Conservation (phyloP, 768 basidiomycete species). For the Leccinum longicurvipes region DNA sequence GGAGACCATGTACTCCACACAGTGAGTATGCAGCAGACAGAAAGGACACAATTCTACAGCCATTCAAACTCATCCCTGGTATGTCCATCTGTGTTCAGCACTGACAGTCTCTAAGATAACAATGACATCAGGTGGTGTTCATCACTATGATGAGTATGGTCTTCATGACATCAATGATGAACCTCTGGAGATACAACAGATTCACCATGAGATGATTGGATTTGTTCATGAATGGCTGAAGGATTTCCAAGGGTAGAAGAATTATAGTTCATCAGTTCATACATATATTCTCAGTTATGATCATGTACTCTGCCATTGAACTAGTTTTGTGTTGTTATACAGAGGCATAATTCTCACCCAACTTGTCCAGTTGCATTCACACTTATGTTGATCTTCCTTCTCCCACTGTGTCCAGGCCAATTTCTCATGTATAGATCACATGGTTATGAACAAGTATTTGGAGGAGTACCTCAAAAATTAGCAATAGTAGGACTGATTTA, state of each 20-base stretch:
- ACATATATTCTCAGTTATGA: neutral
- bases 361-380: no score
- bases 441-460: no score
- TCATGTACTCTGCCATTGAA: neutral
- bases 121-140: slow-evolving; percentile 55
- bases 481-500: no score
- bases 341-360: no score
- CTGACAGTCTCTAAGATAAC: neutral
- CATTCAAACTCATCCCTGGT: slow-evolving; percentile 89
- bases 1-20: slow-evolving; percentile 85
- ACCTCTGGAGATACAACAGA: slow-evolving; percentile 72
- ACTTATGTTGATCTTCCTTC: no score
- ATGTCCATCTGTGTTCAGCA: slow-evolving; percentile 24
- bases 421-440: no score
- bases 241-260: slow-evolving; percentile 32
- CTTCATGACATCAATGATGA: slow-evolving; percentile 56
- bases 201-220: slow-evolving; percentile 75
- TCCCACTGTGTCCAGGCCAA: no score
- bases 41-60: slow-evolving; percentile 66
- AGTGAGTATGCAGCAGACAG: slow-evolving; percentile 67
- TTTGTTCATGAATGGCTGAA: slow-evolving; percentile 79
- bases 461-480: no score
- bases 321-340: no score
- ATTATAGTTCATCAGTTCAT: neutral
- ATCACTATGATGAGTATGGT: slow-evolving; percentile 74